Evolutionary conservation across 2,329 filamentous ascomycete species (phyloP), one percentile per base, ranked within the genome.

Genomic region (Venturia carpophila): DNA sequence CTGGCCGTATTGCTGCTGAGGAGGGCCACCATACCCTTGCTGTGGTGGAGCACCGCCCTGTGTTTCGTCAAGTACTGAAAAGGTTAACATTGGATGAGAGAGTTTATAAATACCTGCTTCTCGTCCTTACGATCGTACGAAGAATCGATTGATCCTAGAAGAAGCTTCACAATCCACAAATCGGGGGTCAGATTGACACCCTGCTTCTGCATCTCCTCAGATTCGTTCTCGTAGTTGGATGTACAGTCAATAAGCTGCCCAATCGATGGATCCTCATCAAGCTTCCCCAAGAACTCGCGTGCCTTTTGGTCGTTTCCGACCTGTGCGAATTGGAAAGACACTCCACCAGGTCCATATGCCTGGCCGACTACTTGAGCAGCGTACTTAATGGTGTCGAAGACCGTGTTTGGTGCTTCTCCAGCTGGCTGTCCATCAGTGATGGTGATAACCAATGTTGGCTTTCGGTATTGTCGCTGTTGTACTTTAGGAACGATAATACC

Each of bases 291-390:
- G 78, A 88, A 89, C 67, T 86, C 82, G 64, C 83, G 82, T 1
- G 86, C 86, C 68, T 82, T 82, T 71, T 82, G 78, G 70, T 89
- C 86, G 69, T 87, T 87, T 67, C 86, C 86, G 61, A 89, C 86
- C 70, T 89, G 86, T 0, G 86, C 85, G 71, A 88, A 88, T 71
- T 88, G 84, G 77, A 88, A 88, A 0, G 83, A 81, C 66, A 88
- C 74, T n/a, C 83, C 84, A 61, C 82, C 82, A 37, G 78, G 77
- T 41, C 84, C 84, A 69, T 83, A 84, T 62, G 78, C 79, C 49
- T 78, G 75, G 30, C 77, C 71, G 34, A 85, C 75, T 66, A 85
- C 80, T 24, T 79, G 76, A 62, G 80, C 77, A 1, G 84, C 81
- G 69, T 80, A 79, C 61, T 79, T 78, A 68, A 88, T 84, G 43